These are phyloP conservation scores for Talinum fruticosum DNA, from an alignment of 148 eudicot genomes.

Conservation along the genomic window DNA sequence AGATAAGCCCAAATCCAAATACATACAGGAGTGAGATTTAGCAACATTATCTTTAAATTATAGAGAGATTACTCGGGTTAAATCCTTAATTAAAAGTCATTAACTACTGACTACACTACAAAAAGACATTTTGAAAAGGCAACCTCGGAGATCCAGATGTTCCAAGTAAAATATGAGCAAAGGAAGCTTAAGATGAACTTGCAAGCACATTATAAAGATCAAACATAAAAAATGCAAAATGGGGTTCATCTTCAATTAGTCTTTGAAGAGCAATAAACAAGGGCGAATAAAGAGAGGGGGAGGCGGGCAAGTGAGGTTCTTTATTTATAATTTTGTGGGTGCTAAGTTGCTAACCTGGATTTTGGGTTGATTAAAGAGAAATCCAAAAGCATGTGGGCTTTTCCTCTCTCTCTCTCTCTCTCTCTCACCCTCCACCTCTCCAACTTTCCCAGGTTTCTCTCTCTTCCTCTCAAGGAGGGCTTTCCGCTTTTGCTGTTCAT, in stretches of 20 bases:
- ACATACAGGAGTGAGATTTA: too few species aligned
- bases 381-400: background rate
- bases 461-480: background rate
- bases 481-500: background rate
- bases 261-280: background rate
- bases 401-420: background rate
- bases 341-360: constrained; percentile 20
- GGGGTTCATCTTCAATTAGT: background rate
- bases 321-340: background rate
- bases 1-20: too few species aligned
- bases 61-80: too few species aligned
- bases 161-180: background rate
- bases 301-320: background rate
- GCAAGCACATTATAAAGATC: background rate
- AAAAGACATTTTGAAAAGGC: too few species aligned
- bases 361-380: constrained; percentile 5
- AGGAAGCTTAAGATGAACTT: background rate
- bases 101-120: too few species aligned
- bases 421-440: background rate
- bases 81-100: too few species aligned
- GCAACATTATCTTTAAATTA: too few species aligned
- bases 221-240: background rate
- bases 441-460: background rate
- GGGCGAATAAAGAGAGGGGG: too few species aligned
- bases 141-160: background rate